Base-by-base conservation (phyloP, 2,329 filamentous ascomycete species). In the Sclerotinia glacialis region DNA sequence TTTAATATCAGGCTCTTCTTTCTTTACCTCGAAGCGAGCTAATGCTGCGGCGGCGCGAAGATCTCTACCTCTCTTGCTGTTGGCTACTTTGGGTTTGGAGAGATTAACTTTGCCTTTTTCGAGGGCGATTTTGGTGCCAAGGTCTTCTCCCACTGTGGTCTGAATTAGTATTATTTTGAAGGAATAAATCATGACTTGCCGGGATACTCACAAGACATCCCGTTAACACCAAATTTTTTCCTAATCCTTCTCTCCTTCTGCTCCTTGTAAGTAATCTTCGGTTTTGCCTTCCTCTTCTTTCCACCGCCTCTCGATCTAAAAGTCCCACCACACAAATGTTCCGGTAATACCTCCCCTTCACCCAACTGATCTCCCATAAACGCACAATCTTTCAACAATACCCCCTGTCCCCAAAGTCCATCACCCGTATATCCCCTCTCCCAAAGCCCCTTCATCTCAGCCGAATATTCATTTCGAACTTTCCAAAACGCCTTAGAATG, bases 401-500 rank as follows among this genome's bases (percentile, higher is more conserved):
- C 82, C 0, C 92, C 92, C 37, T 86, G 80, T 9, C 92, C 91
- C 92, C 92, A 96, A 58, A 96, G 78, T 0, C 92, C 93, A 69
- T 96, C 92, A 3, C 92, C 92, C 0, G 85, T 89, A 74, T 95
- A 96, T 1, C 82, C 82, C 65, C 83, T 85, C 1, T 77, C 77
- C 90, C 91, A 95, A 1, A 96, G 79, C 1, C 72, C 81, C 69
- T 87, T 85, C 85, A 96, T 87, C 65, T 92, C 84, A 11, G 82
- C 82, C 1, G 90, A 88, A 74, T 90, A 95, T 52, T 81, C 79
- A 76, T 95, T 90, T 56, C 92, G 82, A 23, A 93, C 89, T 12
- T 85, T 84, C 92, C 92, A 96, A 74, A 96, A 96, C 2, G 85
- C 86, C 65, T 85, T 83, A 1, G 87, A 89, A 76, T 96, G 92